These are phyloP conservation scores for Fusarium nelsonii DNA, from an alignment of 2,329 filamentous ascomycete species.

Conservation along the genomic window DNA sequence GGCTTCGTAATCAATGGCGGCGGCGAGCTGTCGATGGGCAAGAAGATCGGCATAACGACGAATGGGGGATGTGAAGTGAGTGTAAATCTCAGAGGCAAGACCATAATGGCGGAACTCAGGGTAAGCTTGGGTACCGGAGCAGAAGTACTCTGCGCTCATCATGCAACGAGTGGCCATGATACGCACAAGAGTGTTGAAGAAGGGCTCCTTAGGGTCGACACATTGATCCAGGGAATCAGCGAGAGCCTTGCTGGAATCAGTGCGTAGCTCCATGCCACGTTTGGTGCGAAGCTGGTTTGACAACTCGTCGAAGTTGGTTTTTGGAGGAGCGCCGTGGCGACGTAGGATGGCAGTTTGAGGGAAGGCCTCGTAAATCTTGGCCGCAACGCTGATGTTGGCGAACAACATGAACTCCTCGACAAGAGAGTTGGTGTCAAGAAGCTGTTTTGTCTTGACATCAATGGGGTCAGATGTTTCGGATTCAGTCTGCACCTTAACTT, in stretches of 20 bases:
- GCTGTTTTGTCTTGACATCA: slow-evolving; percentile 94
- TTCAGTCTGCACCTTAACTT: slow-evolving; percentile 95
- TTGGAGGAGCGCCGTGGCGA: slow-evolving; percentile 90
- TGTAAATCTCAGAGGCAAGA: slow-evolving; percentile 96
- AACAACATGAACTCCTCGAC: slow-evolving; percentile 99
- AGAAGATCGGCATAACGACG: slow-evolving; percentile 97
- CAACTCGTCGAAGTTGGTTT: slow-evolving; percentile 96
- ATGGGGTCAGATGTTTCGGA: slow-evolving; percentile 96
- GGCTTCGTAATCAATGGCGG: slow-evolving; percentile 92
- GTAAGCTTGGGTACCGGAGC: slow-evolving; percentile 90
- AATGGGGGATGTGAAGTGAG: slow-evolving; percentile 97
- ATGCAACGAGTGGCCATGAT: slow-evolving; percentile 99
- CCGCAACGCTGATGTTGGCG: slow-evolving; percentile 94
- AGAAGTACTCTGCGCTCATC: slow-evolving; percentile 99
- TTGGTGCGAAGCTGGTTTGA: slow-evolving; percentile 91
- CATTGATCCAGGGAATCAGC: slow-evolving; percentile 92
- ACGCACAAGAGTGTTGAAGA: slow-evolving; percentile 98
- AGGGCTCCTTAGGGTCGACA: slow-evolving; percentile 82
- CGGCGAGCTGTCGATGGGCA: slow-evolving; percentile 92
- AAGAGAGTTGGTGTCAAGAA: slow-evolving; percentile 94
- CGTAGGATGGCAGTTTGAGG: slow-evolving; percentile 95
- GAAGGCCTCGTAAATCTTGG: slow-evolving; percentile 90
- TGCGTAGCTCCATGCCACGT: slow-evolving; percentile 80
- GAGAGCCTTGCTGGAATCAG: slow-evolving; percentile 90
- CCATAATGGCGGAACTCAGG: slow-evolving; percentile 98